Percentiles rank a stretch among this genome's conserved stretches.
Evolutionary conservation across 2,329 filamentous ascomycete species (phyloP).

Genomic region (Aspergillus quadrilineatus): DNA sequence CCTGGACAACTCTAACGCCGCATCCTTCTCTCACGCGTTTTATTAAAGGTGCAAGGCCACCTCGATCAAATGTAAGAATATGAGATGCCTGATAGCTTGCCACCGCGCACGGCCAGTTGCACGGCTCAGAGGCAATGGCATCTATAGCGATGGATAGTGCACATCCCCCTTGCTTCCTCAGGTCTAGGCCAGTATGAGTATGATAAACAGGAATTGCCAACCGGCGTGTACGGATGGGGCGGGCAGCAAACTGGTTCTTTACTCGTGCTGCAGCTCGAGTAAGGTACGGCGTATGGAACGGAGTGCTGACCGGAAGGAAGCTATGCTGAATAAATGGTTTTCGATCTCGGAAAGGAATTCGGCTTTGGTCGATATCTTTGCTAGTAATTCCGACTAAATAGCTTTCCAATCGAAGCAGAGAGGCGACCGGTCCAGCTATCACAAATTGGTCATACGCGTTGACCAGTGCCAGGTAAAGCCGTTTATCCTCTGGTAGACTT

Average conservation of each 20-base stretch:
- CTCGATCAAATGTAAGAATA: slow-evolving; percentile 20
- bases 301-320: slow-evolving; percentile 44
- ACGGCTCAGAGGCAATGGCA: slow-evolving; percentile 18
- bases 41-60: slow-evolving; percentile 16
- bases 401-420: slow-evolving; percentile 14
- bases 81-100: slow-evolving; percentile 11
- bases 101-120: slow-evolving; percentile 21
- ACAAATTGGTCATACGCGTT: slow-evolving; percentile 21
- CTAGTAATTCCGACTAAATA: slow-evolving; percentile 7
- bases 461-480: slow-evolving; percentile 12
- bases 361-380: slow-evolving; percentile 15
- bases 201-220: slow-evolving; percentile 35
- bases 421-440: slow-evolving; percentile 17
- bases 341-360: slow-evolving; percentile 34
- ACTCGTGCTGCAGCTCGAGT: slow-evolving; percentile 21
- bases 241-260: slow-evolving; percentile 18
- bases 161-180: slow-evolving; percentile 17
- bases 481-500: not conserved
- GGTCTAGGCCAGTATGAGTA: slow-evolving; percentile 30
- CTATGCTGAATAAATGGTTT: slow-evolving; percentile 26
- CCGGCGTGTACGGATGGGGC: slow-evolving; percentile 8
- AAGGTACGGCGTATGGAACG: slow-evolving; percentile 44
- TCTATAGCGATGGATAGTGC: slow-evolving; percentile 15
- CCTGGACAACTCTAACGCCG: slow-evolving; percentile 19
- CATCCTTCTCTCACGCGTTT: slow-evolving; percentile 18